A percentile compares a stretch with the other conserved stretches of the same genome.
Evolutionary conservation across 345 rosid species (phyloP).

Genomic region (Nephelium lappaceum): DNA sequence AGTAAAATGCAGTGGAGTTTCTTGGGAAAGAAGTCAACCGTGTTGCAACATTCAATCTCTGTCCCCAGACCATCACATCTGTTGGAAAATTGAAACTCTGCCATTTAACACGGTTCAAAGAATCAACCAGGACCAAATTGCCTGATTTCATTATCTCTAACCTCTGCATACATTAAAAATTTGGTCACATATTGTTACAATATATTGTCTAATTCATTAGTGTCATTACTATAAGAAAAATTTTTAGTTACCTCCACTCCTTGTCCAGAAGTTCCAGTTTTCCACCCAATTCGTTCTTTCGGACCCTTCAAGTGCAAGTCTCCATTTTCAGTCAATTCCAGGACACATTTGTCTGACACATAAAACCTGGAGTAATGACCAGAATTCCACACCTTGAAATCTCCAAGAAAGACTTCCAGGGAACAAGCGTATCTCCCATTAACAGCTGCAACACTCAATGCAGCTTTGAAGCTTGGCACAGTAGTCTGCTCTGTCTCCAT

Average conservation of each 20-base stretch:
- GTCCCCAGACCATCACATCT: constrained; percentile 79
- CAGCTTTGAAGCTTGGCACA: constrained; percentile 58
- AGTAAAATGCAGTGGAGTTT: constrained; percentile 58
- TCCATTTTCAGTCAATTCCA: constrained; percentile 65
- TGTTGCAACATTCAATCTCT: constrained; percentile 79
- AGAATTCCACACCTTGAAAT: constrained; percentile 86
- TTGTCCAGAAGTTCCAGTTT: constrained; percentile 81
- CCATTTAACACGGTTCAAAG: constrained; percentile 64
- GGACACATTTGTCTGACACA: constrained; percentile 52
- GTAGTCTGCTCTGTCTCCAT: constrained; percentile 40
- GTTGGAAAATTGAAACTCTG: constrained; percentile 97
- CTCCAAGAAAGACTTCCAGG: constrained; percentile 71
- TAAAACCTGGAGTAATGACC: constrained; percentile 74
- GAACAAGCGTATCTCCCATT: constrained; percentile 64
- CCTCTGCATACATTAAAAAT: constrained; percentile 53
- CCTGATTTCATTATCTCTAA: constrained; percentile 67
- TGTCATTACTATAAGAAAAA: not conserved
- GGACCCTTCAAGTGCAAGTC: constrained; percentile 71
- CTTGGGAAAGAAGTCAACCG: constrained; percentile 76
- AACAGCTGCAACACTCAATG: constrained; percentile 66
- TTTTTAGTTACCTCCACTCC: constrained; percentile 69
- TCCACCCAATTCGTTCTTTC: constrained; percentile 65
- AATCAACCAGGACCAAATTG: constrained; percentile 70
- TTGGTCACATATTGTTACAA: not conserved
- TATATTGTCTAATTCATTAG: not conserved